Conservation (phyloP, 345 rosid genomes). For the Ailanthus altissimus region DNA sequence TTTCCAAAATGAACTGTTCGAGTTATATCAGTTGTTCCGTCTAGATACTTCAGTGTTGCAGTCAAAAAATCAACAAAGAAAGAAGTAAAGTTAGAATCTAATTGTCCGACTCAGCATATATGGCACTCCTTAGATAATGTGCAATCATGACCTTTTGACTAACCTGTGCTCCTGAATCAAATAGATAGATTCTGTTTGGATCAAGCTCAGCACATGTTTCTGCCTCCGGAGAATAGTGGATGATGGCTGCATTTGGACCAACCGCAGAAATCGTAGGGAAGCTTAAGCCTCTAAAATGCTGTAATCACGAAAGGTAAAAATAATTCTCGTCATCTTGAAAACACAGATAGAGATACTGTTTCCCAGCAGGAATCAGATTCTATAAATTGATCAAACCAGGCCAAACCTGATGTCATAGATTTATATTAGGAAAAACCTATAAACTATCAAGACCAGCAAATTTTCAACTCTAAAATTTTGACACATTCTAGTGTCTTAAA, state of each 20-base stretch:
- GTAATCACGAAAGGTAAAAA: constrained; percentile 33
- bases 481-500: background rate
- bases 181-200: constrained; percentile 73
- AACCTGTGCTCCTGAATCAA: constrained; percentile 99
- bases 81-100: constrained; percentile 9
- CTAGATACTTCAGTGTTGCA: constrained; percentile 67
- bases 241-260: constrained; percentile 93
- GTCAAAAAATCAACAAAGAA: constrained; percentile 25
- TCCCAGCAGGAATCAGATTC: background rate
- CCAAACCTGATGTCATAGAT: background rate
- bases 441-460: background rate
- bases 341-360: background rate
- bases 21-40: constrained; percentile 97
- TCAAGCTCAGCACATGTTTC: constrained; percentile 86
- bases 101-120: background rate
- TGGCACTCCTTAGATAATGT: background rate
- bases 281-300: constrained; percentile 95
- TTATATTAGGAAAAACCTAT: background rate
- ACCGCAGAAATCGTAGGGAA: constrained; percentile 95
- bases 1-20: constrained; percentile 95
- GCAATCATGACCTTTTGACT: constrained; percentile 18
- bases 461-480: background rate
- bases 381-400: background rate
- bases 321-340: background rate
- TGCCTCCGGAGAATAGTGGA: constrained; percentile 76